A percentile compares a stretch with the other conserved stretches of the same genome.
phyloP scores from a whole-genome alignment of 1,284 basidiomycete genomes.

The Naganishia liquefaciens region DNA sequence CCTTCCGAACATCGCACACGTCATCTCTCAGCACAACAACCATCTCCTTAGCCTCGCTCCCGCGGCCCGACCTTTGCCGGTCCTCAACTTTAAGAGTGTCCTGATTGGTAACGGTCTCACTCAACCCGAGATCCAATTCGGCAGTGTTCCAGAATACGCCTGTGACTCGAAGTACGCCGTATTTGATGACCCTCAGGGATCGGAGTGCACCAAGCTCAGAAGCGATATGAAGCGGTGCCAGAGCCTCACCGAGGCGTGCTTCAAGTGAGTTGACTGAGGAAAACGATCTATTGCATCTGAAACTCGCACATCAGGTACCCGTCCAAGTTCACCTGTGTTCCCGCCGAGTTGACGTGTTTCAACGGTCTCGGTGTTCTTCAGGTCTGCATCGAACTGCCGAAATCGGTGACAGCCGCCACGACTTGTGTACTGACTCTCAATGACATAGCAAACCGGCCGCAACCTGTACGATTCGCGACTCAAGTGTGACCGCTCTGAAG shows the following conservation, averaged over 20 bases:
- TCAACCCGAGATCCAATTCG: conserved; percentile 73
- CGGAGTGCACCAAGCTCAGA: conserved; percentile 44
- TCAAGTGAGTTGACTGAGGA: conserved; percentile 41
- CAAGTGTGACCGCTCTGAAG: conserved; percentile 63
- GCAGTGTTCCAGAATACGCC: conserved; percentile 68
- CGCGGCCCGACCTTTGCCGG: conserved; percentile 48
- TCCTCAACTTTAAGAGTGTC: conserved; percentile 74
- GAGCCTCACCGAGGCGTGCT: conserved; percentile 52
- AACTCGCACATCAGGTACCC: conserved; percentile 40
- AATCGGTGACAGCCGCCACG: too few relatives aligned
- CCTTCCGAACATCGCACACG: conserved; percentile 68
- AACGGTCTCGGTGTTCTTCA: conserved; percentile 58
- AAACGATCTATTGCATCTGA: not conserved
- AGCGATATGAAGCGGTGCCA: conserved; percentile 49
- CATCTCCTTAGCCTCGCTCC: conserved; percentile 16
- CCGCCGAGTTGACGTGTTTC: conserved; percentile 57
- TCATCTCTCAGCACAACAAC: conserved; percentile 74
- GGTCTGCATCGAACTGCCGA: conserved; percentile 5
- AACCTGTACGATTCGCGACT: conserved; percentile 77
- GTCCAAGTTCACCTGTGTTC: conserved; percentile 60
- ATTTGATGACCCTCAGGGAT: conserved; percentile 46
- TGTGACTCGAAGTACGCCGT: conserved; percentile 50
- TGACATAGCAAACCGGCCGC: conserved; percentile 28
- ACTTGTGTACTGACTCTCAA: too few relatives aligned
- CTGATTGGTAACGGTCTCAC: conserved; percentile 68